Conservation (phyloP, 2,329 filamentous ascomycete species). For the Sclerotinia subarctica region DNA sequence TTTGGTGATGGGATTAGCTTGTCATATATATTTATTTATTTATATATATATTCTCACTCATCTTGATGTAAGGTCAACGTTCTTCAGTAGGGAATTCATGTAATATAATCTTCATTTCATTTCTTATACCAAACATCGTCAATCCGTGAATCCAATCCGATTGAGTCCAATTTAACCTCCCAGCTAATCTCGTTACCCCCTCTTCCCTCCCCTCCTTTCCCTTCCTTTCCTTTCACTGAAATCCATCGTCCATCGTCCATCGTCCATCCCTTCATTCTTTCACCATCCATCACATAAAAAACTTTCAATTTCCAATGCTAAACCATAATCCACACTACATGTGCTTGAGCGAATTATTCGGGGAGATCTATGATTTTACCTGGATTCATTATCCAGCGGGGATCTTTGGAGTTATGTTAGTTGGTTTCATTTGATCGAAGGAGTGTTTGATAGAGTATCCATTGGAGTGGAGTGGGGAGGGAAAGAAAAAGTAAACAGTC, state of each 20-base stretch:
- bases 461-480: background rate
- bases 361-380: conserved; percentile 82
- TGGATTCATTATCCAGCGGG: conserved; percentile 85
- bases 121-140: background rate
- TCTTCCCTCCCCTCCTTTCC: background rate
- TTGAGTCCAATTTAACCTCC: no score
- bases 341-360: background rate
- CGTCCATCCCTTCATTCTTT: no score
- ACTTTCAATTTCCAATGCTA: background rate
- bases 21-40: background rate
- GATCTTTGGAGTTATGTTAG: conserved; percentile 49
- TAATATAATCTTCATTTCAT: background rate
- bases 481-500: background rate
- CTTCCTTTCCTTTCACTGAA: background rate
- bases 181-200: background rate
- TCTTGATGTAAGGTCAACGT: background rate
- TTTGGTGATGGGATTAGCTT: no score
- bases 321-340: no score
- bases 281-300: background rate
- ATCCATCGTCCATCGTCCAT: background rate
- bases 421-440: background rate
- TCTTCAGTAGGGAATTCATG: background rate
- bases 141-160: no score
- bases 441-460: no score
- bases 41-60: background rate